A percentile compares a stretch with the other conserved stretches of the same genome.
phyloP scores from a whole-genome alignment of 1,139 yeast species.

The Nakaseomyces glabratus region DNA sequence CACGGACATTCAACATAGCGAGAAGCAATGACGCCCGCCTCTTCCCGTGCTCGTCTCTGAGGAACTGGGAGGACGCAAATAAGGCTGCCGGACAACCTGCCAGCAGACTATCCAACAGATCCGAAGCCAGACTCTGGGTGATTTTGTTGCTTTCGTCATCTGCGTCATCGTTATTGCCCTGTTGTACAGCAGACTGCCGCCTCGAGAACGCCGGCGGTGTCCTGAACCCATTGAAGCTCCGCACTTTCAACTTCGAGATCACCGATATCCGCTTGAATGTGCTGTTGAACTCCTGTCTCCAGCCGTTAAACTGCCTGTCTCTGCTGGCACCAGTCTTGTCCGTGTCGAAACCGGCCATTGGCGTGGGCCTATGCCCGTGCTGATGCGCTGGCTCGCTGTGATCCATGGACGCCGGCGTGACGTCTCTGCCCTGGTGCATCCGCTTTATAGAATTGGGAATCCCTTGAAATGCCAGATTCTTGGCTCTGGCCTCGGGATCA shows the following conservation, averaged over 20 bases:
- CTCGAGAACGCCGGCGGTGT: conserved; percentile 3
- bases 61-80: conserved; percentile 64
- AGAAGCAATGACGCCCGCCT: conserved; percentile 75
- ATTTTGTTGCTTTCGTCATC: conserved; percentile 16
- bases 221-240: conserved; percentile 7
- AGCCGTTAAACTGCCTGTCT: conserved; percentile 15
- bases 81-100: conserved; percentile 78
- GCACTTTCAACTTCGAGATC: conserved; percentile 20
- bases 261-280: conserved; percentile 24
- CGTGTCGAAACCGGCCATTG: conserved; percentile 10
- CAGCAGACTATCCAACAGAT: conserved; percentile 51
- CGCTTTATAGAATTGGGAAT: conserved; percentile 21
- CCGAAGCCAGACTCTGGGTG: conserved; percentile 46
- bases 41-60: conserved; percentile 68
- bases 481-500: conserved; percentile 17
- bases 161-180: conserved; percentile 6
- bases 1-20: conserved; percentile 58
- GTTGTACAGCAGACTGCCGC: conserved; percentile 3
- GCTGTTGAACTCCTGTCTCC: conserved; percentile 28
- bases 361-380: conserved; percentile 13
- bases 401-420: too few species aligned
- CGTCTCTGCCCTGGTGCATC: background rate
- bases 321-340: background rate
- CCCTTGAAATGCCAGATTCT: conserved; percentile 24
- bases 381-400: conserved; percentile 4